Base-by-base conservation (phyloP, 192 early-diverging fungal species). In the Obelidium mucronatum region DNA sequence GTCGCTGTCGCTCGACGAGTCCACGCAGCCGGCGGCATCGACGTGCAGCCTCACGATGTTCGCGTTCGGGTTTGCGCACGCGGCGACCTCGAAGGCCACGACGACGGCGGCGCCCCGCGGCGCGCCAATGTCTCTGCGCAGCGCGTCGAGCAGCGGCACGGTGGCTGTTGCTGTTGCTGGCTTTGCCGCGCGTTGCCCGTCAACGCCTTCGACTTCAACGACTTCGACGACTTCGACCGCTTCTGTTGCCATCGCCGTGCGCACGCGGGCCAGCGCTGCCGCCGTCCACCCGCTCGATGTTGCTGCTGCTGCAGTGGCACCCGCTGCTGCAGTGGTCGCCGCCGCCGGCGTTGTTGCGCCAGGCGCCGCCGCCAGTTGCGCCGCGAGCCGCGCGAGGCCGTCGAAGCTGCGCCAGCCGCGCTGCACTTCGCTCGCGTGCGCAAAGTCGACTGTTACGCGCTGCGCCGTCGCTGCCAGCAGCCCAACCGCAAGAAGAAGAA, bases 1-100 rank as follows among this genome's bases (percentile, higher is more conserved):
- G 26, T 37, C 31, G 31, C 34, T 3, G 28, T n/a, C 8, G 17
- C 19, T 15, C 52, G 35, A 6, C 28, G 54, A 51, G 15, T n/a
- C 26, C 13, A 15, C 54, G 42, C 66, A 48, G 13, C 13, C 66
- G 28, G 11, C 54, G n/a, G 58, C 34, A 36, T 58, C 53, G 22
- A 72, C n/a, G 69, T 58, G 69, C 15, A 68, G 15, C 40, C 33
- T 6, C 3, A 13, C n/a, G 54, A 72, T n/a, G n/a, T n/a, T n/a
- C 69, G 6, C 37, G 42, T 58, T 55, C 11, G 22, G 8, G 17
- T 13, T 19, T 17, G 15, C 69, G 36, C 69, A 72, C 11, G 13
- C 56, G 3, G 53, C 69, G 39, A 58, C 30, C 56, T 72, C 69
- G 69, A 72, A 28, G n/a, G 69, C 69, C 53, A 72, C 26, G 34